These are phyloP conservation scores for Beta lomatogona DNA, from an alignment of 179 eudicot species.

Conservation along the genomic window DNA sequence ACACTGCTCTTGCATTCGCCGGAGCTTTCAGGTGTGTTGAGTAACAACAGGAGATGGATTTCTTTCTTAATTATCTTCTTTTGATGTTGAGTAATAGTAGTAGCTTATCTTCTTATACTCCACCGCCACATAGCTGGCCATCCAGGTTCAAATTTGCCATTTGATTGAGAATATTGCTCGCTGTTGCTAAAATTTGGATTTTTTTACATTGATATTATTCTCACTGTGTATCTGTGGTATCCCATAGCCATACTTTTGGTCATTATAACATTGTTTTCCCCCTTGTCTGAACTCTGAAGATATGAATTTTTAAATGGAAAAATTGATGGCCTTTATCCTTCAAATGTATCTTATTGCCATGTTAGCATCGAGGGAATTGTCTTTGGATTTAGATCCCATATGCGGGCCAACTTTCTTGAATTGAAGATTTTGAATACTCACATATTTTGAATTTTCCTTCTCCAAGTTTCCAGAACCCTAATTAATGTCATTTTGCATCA, in stretches of 20 bases:
- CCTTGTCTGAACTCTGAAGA: neutral
- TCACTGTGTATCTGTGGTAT: neutral
- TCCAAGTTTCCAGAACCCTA: neutral
- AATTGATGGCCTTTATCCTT: neutral
- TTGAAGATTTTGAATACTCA: neutral
- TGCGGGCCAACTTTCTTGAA: neutral
- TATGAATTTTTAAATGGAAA: neutral
- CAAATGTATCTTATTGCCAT: neutral
- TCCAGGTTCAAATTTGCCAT: neutral
- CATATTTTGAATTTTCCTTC: neutral
- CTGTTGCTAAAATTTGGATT: too few species aligned
- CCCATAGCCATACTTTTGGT: neutral
- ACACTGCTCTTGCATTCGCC: constrained; percentile 89
- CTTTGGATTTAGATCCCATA: neutral
- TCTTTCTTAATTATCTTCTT: constrained; percentile 5
- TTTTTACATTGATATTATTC: neutral
- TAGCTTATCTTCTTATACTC: neutral
- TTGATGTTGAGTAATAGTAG: neutral
- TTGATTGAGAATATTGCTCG: neutral
- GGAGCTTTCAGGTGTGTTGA: constrained; percentile 79
- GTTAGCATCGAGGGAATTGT: neutral
- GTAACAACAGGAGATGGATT: neutral
- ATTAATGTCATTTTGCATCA: neutral
- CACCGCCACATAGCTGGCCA: neutral
- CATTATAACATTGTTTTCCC: neutral